A percentile compares a stretch with the other conserved stretches of the same genome.
Evolutionary conservation across 805 yeast species (phyloP).

Genomic region (Brettanomyces anomalus): DNA sequence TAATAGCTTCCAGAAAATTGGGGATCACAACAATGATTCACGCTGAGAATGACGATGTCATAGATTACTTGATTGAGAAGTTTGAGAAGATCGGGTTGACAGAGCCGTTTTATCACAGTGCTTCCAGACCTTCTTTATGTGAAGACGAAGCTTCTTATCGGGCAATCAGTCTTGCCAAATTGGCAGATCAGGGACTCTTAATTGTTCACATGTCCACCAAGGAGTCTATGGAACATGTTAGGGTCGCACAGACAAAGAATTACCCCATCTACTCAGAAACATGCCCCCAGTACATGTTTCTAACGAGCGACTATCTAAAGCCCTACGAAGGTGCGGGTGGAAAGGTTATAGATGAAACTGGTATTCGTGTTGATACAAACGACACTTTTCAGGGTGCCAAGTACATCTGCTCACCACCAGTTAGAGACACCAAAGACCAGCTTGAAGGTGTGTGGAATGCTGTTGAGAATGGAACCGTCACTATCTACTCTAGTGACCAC

Average conservation of each 20-base stretch:
- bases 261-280: slow-evolving; percentile 41
- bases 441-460: slow-evolving; percentile 37
- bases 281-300: slow-evolving; percentile 40
- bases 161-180: slow-evolving; percentile 33
- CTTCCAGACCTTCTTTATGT: slow-evolving; percentile 35
- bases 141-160: slow-evolving; percentile 44
- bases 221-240: slow-evolving; percentile 31
- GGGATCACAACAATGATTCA: slow-evolving; percentile 42
- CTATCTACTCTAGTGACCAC: slow-evolving; percentile 38
- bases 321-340: slow-evolving; percentile 6
- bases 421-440: slow-evolving; percentile 31
- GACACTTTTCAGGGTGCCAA: slow-evolving; percentile 40
- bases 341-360: not conserved
- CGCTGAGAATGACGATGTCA: slow-evolving; percentile 43
- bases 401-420: slow-evolving; percentile 42
- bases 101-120: slow-evolving; percentile 37
- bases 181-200: slow-evolving; percentile 36
- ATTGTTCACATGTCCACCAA: slow-evolving; percentile 42
- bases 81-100: slow-evolving; percentile 28
- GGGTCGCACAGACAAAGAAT: slow-evolving; percentile 31
- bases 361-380: slow-evolving; percentile 12
- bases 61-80: slow-evolving; percentile 24
- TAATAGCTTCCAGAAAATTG: slow-evolving; percentile 30
- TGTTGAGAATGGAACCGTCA: slow-evolving; percentile 38
- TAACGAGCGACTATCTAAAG: slow-evolving; percentile 31